Evolutionary conservation across 345 rosid species (phyloP).

Genomic region (Hevea brasiliensis): DNA sequence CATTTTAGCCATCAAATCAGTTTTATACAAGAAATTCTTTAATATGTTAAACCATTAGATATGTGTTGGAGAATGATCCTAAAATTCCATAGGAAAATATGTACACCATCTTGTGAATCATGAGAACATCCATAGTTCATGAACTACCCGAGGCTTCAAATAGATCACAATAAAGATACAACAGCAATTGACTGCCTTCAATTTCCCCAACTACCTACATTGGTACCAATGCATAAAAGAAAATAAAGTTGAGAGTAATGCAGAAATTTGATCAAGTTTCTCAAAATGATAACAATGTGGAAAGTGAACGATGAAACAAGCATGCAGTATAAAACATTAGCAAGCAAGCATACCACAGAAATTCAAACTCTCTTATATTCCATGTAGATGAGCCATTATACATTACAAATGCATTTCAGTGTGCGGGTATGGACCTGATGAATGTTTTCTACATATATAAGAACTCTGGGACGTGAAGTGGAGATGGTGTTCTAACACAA

Average conservation of each 20-base stretch:
- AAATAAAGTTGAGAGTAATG: neutral
- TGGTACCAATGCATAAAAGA: neutral
- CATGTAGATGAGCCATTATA: neutral
- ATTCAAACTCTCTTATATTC: neutral
- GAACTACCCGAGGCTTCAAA: neutral
- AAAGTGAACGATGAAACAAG: neutral
- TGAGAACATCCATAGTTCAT: neutral
- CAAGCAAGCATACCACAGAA: neutral
- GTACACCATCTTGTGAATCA: neutral
- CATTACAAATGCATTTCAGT: neutral
- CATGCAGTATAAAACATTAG: neutral
- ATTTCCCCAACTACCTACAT: neutral
- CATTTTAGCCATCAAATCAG: conserved; percentile 16
- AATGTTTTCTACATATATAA: neutral
- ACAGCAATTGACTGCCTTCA: neutral
- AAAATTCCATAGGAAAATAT: neutral
- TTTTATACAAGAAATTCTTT: neutral
- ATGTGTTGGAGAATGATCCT: neutral
- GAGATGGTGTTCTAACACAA: neutral
- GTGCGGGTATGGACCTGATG: neutral
- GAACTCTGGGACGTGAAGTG: neutral
- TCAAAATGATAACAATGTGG: neutral
- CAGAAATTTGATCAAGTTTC: neutral
- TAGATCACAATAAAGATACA: neutral
- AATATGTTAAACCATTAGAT: neutral